These are phyloP conservation scores for Cladosporium sp. DNA, from an alignment of 2,329 filamentous ascomycete species.

Conservation along the genomic window DNA sequence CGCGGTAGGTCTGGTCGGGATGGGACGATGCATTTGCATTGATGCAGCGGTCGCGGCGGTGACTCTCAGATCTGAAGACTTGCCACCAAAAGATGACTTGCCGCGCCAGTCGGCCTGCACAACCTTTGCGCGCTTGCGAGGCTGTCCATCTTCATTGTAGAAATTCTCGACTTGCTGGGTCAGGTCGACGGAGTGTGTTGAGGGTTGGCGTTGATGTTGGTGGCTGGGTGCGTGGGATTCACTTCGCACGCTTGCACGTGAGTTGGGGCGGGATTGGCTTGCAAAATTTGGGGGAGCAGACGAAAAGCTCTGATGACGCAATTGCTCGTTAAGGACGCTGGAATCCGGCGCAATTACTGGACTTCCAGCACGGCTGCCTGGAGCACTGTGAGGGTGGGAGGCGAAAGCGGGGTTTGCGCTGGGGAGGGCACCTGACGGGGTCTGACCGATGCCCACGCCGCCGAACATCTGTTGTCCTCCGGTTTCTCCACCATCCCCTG, in stretches of 20 bases:
- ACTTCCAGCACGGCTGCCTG: constrained; percentile 41
- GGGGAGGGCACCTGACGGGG: constrained; percentile 27
- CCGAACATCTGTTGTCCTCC: constrained; percentile 21
- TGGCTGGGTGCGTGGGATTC: constrained; percentile 22
- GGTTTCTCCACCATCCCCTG: constrained; percentile 17
- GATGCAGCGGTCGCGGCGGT: constrained; percentile 87
- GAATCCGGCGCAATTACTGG: constrained; percentile 41
- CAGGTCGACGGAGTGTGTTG: constrained; percentile 17
- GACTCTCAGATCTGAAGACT: constrained; percentile 71
- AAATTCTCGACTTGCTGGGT: constrained; percentile 23
- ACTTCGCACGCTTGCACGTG: constrained; percentile 32
- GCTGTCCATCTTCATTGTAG: constrained; percentile 49
- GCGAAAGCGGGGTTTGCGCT: constrained; percentile 32
- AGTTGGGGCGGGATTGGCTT: constrained; percentile 30
- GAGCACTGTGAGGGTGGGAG: constrained; percentile 30
- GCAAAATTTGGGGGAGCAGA: constrained; percentile 22
- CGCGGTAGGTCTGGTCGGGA: constrained; percentile 49
- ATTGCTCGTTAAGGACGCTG: constrained; percentile 25
- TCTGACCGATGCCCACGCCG: constrained; percentile 28
- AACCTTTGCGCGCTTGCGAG: constrained; percentile 75
- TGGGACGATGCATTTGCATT: constrained; percentile 76
- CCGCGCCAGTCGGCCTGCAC: constrained; percentile 70
- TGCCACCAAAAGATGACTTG: constrained; percentile 66
- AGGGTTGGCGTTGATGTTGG: constrained; percentile 22
- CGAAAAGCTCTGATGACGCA: constrained; percentile 33